These are phyloP conservation scores for Prillingera fragicola DNA, from an alignment of 1,284 basidiomycete genomes.

Conservation along the genomic window DNA sequence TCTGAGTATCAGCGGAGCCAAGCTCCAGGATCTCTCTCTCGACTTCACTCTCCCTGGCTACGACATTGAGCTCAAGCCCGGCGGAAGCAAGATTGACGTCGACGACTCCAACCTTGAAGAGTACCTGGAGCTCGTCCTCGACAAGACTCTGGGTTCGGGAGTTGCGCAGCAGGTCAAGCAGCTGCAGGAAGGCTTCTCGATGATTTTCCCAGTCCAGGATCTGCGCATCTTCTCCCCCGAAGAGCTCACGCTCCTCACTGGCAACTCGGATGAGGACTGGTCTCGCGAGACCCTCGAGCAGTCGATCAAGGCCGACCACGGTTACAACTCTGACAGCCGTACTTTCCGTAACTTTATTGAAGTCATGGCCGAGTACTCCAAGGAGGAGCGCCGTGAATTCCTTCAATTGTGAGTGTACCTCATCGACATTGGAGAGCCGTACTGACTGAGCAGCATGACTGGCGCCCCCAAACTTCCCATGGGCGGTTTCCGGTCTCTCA, in stretches of 20 bases:
- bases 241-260: conserved; percentile 88
- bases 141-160: conserved; percentile 73
- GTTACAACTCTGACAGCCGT: conserved; percentile 89
- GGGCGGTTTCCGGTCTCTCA: conserved; percentile 87
- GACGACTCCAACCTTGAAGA: conserved; percentile 80
- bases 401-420: conserved; percentile 64
- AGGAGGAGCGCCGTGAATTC: conserved; percentile 71
- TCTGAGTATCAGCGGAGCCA: conserved; percentile 54
- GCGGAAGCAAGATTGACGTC: conserved; percentile 71
- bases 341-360: conserved; percentile 82
- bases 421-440: neutral
- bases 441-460: conserved; percentile 57
- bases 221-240: conserved; percentile 88
- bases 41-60: conserved; percentile 97
- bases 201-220: conserved; percentile 87
- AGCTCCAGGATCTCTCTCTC: conserved; percentile 76
- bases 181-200: conserved; percentile 83
- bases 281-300: conserved; percentile 79
- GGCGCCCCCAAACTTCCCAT: conserved; percentile 91
- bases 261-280: conserved; percentile 95
- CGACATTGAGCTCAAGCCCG: conserved; percentile 79
- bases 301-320: conserved; percentile 93
- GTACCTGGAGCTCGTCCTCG: conserved; percentile 74
- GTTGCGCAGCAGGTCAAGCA: conserved; percentile 69
- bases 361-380: conserved; percentile 76